Evolutionary conservation across 768 basidiomycete genomes (phyloP).

Genomic region (Paxillus rubicundulus): DNA sequence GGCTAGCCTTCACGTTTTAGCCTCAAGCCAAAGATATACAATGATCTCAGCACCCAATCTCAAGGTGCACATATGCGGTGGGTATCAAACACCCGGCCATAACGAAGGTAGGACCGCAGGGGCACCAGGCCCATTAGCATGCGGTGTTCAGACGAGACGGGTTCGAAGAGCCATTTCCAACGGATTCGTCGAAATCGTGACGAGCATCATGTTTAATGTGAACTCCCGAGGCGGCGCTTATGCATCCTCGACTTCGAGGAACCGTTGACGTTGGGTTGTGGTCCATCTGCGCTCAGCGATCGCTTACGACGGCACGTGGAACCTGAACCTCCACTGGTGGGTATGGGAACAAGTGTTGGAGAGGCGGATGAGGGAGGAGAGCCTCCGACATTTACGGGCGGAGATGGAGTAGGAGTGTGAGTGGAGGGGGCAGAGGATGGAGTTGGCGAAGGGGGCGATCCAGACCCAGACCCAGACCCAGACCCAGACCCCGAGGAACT

Average conservation of each 20-base stretch:
- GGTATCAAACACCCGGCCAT: background rate
- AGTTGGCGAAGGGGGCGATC: no score
- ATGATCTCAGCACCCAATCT: background rate
- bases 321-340: conserved; percentile 6
- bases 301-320: conserved; percentile 14
- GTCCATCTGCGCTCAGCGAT: background rate
- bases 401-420: background rate
- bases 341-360: background rate
- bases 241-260: conserved; percentile 16
- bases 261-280: background rate
- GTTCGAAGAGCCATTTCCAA: background rate
- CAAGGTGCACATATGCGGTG: background rate
- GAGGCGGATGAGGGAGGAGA: background rate
- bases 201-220: conserved; percentile 8
- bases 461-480: conserved; percentile 5
- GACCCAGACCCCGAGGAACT: conserved; percentile 9
- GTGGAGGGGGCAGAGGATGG: background rate
- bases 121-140: background rate
- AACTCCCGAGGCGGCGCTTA: conserved; percentile 9
- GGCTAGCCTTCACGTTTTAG: background rate
- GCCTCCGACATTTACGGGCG: conserved; percentile 1
- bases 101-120: background rate
- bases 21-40: background rate
- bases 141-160: background rate
- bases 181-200: background rate